Base-by-base conservation (phyloP, 2,329 filamentous ascomycete genomes). In the Pyrenochaeta sp. region DNA sequence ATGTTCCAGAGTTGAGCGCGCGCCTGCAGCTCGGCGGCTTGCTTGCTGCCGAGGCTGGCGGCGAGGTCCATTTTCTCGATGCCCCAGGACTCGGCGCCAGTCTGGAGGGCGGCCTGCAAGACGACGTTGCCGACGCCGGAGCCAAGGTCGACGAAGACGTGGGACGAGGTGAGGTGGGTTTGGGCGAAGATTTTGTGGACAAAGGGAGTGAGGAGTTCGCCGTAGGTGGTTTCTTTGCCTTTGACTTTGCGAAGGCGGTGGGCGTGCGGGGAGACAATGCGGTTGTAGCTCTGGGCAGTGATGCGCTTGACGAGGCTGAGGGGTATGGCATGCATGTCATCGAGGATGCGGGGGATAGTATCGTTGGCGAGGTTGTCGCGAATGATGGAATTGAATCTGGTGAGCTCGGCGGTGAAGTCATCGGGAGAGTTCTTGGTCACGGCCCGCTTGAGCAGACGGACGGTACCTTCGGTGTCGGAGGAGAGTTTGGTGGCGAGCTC, bases 121-220 rank as follows among this genome's bases (percentile, higher is more conserved):
- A 94, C 91, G 3, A 97, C 93, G 66, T 97, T 99, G 34, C 93
- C 94, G 11, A 97, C 94, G 20, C 94, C 94, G 2, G 93, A 97
- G 35, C 94, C 94, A 10, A 99, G 81, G 66, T 99, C 94, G 47
- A 99, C 86, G 68, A 99, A 97, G 24, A 95, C 84, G 59, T 95
- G 88, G 35, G 86, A 82, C 0, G 89, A 93, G 47, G 84, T 91
- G 69, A 97, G 84, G 30, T 83, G 79, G 3, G 88, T 88, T 67
- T 90, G 83, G 11, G 86, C 82, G 58, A 99, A 85, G 47, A 97
- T 90, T 44, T 86, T 84, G 51, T 87, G 88, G 53, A 94, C 83
- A 65, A 99, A 95, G 2, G 86, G 85, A 14, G 91, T 88, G 20
- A 94, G 79, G 18, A 99, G 82, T 71, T 99, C 94, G 65, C 94